Conservation (phyloP, 2,329 filamentous ascomycete genomes). For the Xylariaceae sp. region DNA sequence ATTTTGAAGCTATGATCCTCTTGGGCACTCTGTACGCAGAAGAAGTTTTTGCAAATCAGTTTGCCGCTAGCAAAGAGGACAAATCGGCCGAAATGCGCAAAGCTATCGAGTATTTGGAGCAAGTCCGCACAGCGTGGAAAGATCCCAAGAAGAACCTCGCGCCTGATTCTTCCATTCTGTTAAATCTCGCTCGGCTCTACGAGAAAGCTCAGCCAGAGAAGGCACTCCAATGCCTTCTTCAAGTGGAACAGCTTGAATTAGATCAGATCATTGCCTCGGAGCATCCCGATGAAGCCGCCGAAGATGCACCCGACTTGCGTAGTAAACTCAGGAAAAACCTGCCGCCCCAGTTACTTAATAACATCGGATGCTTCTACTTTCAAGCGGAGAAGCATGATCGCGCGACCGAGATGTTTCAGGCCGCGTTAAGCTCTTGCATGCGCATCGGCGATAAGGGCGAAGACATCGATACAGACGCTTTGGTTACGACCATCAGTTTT, state of each 20-base stretch:
- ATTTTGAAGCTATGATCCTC: constrained; percentile 83
- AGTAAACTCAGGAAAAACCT: constrained; percentile 67
- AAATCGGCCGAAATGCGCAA: constrained; percentile 81
- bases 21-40: constrained; percentile 90
- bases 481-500: constrained; percentile 94
- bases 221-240: constrained; percentile 82
- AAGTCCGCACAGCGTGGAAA: constrained; percentile 83
- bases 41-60: constrained; percentile 79
- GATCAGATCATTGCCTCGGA: constrained; percentile 70
- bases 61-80: constrained; percentile 71
- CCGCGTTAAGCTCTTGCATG: constrained; percentile 82
- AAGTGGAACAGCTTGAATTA: constrained; percentile 86
- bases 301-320: constrained; percentile 57
- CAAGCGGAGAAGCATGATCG: constrained; percentile 75
- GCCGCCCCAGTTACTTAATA: constrained; percentile 89
- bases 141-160: constrained; percentile 79
- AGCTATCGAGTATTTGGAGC: constrained; percentile 77
- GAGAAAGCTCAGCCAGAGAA: constrained; percentile 82
- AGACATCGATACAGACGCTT: constrained; percentile 76
- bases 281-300: constrained; percentile 48
- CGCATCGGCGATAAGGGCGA: constrained; percentile 71
- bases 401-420: constrained; percentile 84
- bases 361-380: constrained; percentile 94
- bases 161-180: constrained; percentile 78
- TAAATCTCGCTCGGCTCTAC: constrained; percentile 89